A percentile compares a stretch with the other conserved stretches of the same genome.
Evolutionary conservation across 2,329 filamentous ascomycete genomes (phyloP).

Genomic region (Colletotrichum sp.): DNA sequence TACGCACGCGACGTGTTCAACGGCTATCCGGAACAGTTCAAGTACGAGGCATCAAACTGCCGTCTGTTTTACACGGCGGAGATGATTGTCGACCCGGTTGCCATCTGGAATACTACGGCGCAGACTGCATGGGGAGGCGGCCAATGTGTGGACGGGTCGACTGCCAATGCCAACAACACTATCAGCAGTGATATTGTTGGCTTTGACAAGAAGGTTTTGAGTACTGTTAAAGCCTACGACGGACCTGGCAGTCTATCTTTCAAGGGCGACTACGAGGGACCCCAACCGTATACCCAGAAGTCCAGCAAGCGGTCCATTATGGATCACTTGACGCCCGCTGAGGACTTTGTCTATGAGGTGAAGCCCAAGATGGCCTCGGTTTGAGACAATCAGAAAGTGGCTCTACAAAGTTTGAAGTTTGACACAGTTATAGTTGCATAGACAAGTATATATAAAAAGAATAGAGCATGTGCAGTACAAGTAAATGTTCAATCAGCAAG

Average conservation of each 20-base stretch:
- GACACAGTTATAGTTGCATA: background rate
- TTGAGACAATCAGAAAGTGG: background rate
- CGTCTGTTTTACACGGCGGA: slow-evolving; percentile 59
- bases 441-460: background rate
- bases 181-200: background rate
- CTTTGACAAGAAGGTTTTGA: background rate
- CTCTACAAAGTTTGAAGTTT: background rate
- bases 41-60: slow-evolving; percentile 62
- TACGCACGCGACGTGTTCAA: slow-evolving; percentile 24
- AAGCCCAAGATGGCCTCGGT: background rate
- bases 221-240: background rate
- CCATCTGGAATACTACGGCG: slow-evolving; percentile 45
- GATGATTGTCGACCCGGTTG: slow-evolving; percentile 50
- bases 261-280: background rate
- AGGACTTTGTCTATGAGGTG: background rate
- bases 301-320: background rate
- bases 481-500: fast-evolving
- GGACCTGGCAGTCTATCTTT: background rate
- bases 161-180: background rate
- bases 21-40: slow-evolving; percentile 58
- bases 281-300: background rate
- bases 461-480: background rate
- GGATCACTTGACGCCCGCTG: background rate
- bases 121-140: background rate
- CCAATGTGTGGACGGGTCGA: background rate